A percentile compares a stretch with the other conserved stretches of the same genome.
These are phyloP conservation scores for Neoarthrinium moseri DNA, from an alignment of 2,329 filamentous ascomycete species.

Conservation along the genomic window DNA sequence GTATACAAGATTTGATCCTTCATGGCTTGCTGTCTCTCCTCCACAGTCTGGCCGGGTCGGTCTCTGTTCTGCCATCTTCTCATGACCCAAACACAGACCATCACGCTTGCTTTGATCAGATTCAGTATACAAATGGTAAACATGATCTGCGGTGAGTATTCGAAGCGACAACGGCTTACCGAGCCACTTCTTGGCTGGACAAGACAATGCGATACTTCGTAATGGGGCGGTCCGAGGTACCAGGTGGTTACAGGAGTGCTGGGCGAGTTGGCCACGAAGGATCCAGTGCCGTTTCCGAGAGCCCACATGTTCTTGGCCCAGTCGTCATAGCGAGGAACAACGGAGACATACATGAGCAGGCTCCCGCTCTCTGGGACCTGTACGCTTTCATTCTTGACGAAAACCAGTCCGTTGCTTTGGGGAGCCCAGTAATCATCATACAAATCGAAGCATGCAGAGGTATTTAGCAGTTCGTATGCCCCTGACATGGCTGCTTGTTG, in stretches of 20 bases:
- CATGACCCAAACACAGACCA: conserved; percentile 17
- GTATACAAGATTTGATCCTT: conserved; percentile 18
- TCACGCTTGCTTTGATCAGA: conserved; percentile 16
- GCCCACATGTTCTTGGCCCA: conserved; percentile 28
- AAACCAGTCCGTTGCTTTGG: conserved; percentile 17
- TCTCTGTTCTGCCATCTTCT: conserved; percentile 12
- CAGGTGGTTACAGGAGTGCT: conserved; percentile 13
- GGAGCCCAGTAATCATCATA: conserved; percentile 18
- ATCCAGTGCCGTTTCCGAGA: conserved; percentile 16
- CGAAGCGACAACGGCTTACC: conserved; percentile 16
- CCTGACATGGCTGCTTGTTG: conserved; percentile 12
- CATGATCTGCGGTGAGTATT: conserved; percentile 22
- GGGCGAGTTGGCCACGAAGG: conserved; percentile 2
- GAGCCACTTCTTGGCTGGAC: conserved; percentile 15
- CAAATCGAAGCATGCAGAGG: conserved; percentile 14
- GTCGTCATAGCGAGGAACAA: conserved; percentile 16
- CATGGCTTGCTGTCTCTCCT: neutral
- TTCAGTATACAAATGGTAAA: conserved; percentile 18
- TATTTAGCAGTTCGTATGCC: conserved; percentile 11
- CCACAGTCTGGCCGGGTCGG: neutral
- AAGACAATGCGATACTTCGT: conserved; percentile 22
- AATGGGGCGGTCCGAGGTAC: conserved; percentile 18
- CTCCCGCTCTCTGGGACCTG: conserved; percentile 8
- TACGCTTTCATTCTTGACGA: conserved; percentile 15
- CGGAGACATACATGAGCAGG: conserved; percentile 17